These are phyloP conservation scores for Bryoglossum gracile DNA, from an alignment of 495 filamentous ascomycete genomes.

Conservation along the genomic window DNA sequence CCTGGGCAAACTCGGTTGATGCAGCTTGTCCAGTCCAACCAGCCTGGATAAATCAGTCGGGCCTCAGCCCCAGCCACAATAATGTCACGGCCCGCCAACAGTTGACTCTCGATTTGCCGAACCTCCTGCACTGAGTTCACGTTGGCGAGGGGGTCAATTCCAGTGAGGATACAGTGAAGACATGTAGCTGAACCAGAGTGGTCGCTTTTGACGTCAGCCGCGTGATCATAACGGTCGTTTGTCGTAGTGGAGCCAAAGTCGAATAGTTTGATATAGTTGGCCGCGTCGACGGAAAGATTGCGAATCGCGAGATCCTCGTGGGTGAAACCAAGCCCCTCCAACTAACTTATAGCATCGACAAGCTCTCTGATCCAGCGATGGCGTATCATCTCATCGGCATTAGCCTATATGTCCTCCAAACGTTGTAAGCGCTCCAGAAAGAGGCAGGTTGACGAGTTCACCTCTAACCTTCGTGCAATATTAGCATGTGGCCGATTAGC, in stretches of 20 bases:
- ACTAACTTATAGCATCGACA: slow-evolving; percentile 6
- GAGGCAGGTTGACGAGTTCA: slow-evolving; percentile 4
- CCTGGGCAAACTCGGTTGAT: slow-evolving; percentile 8
- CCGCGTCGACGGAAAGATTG: slow-evolving; percentile 7
- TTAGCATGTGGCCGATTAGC: slow-evolving; percentile 4
- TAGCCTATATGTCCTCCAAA: slow-evolving; percentile 5
- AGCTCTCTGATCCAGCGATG: slow-evolving; percentile 11
- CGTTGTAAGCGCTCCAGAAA: slow-evolving; percentile 7
- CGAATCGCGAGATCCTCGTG: not conserved
- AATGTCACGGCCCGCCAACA: not conserved
- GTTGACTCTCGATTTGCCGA: slow-evolving; percentile 11
- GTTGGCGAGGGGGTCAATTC: slow-evolving; percentile 9
- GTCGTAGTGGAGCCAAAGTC: slow-evolving; percentile 10
- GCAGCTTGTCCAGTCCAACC: slow-evolving; percentile 7
- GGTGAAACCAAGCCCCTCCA: slow-evolving; percentile 11
- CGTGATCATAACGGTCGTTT: slow-evolving; percentile 7
- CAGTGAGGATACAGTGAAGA: slow-evolving; percentile 15
- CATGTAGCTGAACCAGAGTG: slow-evolving; percentile 13
- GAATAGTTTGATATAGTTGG: slow-evolving; percentile 6
- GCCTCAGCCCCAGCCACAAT: slow-evolving; percentile 7
- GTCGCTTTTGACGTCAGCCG: slow-evolving; percentile 11
- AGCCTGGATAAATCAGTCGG: slow-evolving; percentile 10
- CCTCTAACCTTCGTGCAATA: slow-evolving; percentile 7
- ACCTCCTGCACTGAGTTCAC: slow-evolving; percentile 6
- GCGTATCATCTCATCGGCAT: slow-evolving; percentile 4